Evolutionary conservation across 139 green algal genomes (phyloP).

Genomic region (Haematococcus lacustris): DNA sequence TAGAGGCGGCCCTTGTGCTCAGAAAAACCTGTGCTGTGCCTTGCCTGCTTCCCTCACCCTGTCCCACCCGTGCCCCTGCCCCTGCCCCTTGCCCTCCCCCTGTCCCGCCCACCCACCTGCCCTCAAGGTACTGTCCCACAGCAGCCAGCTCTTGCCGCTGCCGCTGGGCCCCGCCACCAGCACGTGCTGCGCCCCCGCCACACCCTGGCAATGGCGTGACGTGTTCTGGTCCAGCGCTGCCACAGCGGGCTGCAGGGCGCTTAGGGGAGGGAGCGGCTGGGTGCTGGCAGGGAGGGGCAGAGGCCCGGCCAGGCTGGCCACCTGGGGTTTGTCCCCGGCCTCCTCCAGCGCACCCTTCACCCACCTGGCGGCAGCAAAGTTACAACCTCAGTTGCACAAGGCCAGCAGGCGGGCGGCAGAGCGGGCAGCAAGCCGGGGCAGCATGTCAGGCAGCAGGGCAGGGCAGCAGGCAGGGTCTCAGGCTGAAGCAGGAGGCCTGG

Average conservation of each 20-base stretch:
- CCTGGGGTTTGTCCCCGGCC: constrained; percentile 13
- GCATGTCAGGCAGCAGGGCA: too few relatives aligned
- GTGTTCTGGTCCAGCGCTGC: constrained; percentile 35
- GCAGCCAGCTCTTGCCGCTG: constrained; percentile 43
- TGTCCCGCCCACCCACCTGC: constrained; percentile 10
- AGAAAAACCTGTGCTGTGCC: background rate
- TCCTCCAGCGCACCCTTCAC: constrained; percentile 49
- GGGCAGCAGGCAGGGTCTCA: background rate
- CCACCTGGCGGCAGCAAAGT: constrained; percentile 27
- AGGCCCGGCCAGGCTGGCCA: background rate
- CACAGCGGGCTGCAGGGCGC: background rate
- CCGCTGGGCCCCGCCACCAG: constrained; percentile 33
- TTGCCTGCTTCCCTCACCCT: too few relatives aligned
- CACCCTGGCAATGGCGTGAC: constrained; percentile 24
- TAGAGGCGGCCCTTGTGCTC: too few relatives aligned
- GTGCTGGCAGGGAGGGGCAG: background rate
- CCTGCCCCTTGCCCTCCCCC: background rate
- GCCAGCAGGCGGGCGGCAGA: background rate
- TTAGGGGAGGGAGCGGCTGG: background rate
- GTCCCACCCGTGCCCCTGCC: background rate
- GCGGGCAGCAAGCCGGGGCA: background rate
- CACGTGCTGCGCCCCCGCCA: constrained; percentile 32
- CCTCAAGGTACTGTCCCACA: constrained; percentile 43
- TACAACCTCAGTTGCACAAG: background rate
- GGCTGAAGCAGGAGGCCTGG: background rate